Evolutionary conservation across 441 rosid species (phyloP), one percentile per base, ranked within the genome.

Genomic region (Lepidium campestre): DNA sequence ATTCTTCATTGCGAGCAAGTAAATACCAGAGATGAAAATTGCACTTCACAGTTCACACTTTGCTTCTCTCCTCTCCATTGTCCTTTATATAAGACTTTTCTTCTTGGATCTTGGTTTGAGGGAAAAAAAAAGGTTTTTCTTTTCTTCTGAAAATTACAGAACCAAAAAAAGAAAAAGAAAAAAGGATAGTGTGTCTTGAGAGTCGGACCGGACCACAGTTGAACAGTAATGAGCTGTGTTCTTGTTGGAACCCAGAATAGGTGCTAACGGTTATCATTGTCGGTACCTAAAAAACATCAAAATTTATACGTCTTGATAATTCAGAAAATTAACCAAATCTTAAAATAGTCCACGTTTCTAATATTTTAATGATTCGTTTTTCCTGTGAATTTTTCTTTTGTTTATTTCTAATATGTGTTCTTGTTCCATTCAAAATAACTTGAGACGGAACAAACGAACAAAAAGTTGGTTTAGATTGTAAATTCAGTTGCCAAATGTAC

Each of bases 151-250:
- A 35, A 34, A 34, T 2, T 23, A 52, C 47, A 53, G 47, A 35
- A 34, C 27, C 31, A 1, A 15, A 46, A 44, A 5, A 15, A 9
- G 11, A 17, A 70, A 29, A 29, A 29, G n/a, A 0, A 13, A 7
- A 25, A 40, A 32, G 19, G 46, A 48, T 19, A 19, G 10, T 19
- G 67, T 74, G 65, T 68, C 74, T 68, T 48, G 70, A 56, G 61
- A 74, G 8, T 40, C 50, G 78, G 65, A 63, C 56, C 70, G 69
- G 73, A 68, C 74, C 78, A 68, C 42, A 62, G 70, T 56, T 68
- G 35, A 56, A 74, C 65, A 74, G 36, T 56, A 27, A 62, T 68
- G 74, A 74, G 74, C 70, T 74, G 74, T 62, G 73, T 40, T 62
- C 36, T 39, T 23, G 55, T 62, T 56, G 66, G 77, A 55, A 40